Base-by-base conservation (phyloP, 2,329 filamentous ascomycete species). In the Aureobasidium sp. region DNA sequence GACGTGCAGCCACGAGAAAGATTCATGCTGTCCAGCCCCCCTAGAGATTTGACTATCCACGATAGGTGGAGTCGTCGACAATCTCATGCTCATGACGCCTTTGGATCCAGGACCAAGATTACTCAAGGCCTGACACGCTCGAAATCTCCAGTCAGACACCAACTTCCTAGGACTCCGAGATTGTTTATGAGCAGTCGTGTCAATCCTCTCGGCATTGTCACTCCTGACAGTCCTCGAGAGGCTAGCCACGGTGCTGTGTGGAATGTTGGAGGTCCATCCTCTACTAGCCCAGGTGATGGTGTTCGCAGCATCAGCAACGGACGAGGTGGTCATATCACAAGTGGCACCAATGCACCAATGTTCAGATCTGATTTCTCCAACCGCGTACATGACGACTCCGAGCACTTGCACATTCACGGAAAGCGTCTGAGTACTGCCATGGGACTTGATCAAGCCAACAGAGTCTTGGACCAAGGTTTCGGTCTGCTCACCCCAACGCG, bases 351-450 rank as follows among this genome's bases (percentile, higher is more conserved):
- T 69, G 89, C 90, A 42, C 88, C 86, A 5, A 76, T 83, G 67
- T 83, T 83, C 70, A 78, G 75, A 36, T 84, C 82, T 49, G 78
- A 76, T 59, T 88, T 68, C 71, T 83, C 37, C 76, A 79, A 42
- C 76, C 74, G 57, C 70, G 72, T 54, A 3, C 36, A 61, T 27
- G 78, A 78, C 39, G 74, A 78, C 1, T 79, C 83, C 41, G 84
- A 89, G 41, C 84, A 90, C 44, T 76, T 81, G 13, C 83, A 87
- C 62, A 85, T 83, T 58, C 89, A 96, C 69, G 84, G 89, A 68
- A 82, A 83, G 44, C 85, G 91, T 32, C 75, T 99, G 61, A 92
- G 92, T 9, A 78, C 87, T 16, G 94, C 94, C 3, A 79, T 97
- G 57, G 83, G 89, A n/a, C 81, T 97, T 63, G 86, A 96, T 70